These are phyloP conservation scores for Trichoderma asperellum DNA, from an alignment of 2,329 filamentous ascomycete species.

Conservation along the genomic window DNA sequence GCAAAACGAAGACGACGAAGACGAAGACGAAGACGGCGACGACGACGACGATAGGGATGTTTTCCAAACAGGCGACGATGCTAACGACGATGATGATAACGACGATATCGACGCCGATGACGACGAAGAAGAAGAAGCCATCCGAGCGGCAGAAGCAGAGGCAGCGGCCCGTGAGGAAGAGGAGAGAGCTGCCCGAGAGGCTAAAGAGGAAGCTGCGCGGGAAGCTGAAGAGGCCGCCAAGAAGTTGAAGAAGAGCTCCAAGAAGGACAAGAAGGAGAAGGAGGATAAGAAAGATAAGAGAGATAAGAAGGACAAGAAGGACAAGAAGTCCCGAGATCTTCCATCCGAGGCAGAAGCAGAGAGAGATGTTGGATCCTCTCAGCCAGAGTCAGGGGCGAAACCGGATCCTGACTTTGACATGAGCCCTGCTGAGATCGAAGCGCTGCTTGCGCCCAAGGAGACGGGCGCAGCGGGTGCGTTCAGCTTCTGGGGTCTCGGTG, in stretches of 20 bases:
- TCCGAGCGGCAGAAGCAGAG: conserved; percentile 32
- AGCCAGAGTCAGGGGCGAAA: conserved; percentile 27
- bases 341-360: conserved; percentile 29
- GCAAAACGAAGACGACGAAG: conserved; percentile 7
- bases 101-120: conserved; percentile 26
- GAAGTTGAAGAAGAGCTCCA: conserved; percentile 50
- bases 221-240: conserved; percentile 37
- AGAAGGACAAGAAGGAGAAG: conserved; percentile 39
- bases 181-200: conserved; percentile 33
- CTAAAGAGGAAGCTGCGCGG: conserved; percentile 34
- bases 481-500: conserved; percentile 59
- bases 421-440: conserved; percentile 49
- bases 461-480: conserved; percentile 50
- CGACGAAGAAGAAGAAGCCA: conserved; percentile 30
- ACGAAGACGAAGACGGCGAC: conserved; percentile 13
- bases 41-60: conserved; percentile 26
- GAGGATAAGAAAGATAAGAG: conserved; percentile 43
- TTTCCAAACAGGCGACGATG: conserved; percentile 38
- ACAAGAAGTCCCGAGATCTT: conserved; percentile 34
- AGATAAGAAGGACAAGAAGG: conserved; percentile 46
- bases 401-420: conserved; percentile 39
- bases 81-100: conserved; percentile 34
- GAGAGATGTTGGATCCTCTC: conserved; percentile 27
- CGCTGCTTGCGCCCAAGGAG: conserved; percentile 44
- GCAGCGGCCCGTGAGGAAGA: conserved; percentile 30